Conservation (phyloP, 805 yeast genomes). For the Maudiozyma barnettii region DNA sequence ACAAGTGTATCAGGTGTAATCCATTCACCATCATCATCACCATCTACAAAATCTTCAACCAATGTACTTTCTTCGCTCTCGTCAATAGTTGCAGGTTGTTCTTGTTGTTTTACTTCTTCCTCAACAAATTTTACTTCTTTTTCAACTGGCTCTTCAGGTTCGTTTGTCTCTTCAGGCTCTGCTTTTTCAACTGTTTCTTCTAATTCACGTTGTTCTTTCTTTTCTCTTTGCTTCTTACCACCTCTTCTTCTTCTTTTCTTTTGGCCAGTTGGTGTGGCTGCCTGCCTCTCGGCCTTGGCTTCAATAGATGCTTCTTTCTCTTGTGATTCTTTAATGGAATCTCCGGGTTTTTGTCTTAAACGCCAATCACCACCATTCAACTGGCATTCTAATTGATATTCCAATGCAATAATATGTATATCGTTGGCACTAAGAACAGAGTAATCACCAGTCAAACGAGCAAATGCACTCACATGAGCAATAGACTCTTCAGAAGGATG, state of each 20-base stretch:
- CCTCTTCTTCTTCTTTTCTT: conserved; percentile 47
- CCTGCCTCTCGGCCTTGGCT: neutral
- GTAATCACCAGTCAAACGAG: conserved; percentile 85
- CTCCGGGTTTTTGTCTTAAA: conserved; percentile 67
- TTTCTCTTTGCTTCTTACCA: conserved; percentile 54
- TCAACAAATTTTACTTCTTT: neutral
- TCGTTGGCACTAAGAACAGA: conserved; percentile 83
- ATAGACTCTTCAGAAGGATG: conserved; percentile 68
- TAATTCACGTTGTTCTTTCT: conserved; percentile 37
- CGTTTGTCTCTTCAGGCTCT: conserved; percentile 23
- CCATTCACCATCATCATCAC: conserved; percentile 84
- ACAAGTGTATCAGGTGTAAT: conserved; percentile 79
- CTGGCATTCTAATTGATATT: conserved; percentile 79
- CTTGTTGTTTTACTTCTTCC: neutral
- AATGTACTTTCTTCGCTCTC: conserved; percentile 4
- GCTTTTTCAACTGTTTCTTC: conserved; percentile 47
- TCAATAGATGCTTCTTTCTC: conserved; percentile 3
- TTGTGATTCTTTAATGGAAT: conserved; percentile 25
- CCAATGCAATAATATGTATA: conserved; percentile 82
- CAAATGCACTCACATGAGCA: conserved; percentile 60
- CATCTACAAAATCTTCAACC: conserved; percentile 34
- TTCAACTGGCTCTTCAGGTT: neutral
- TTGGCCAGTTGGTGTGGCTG: conserved; percentile 16
- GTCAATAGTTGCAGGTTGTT: conserved; percentile 1
- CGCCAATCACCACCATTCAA: conserved; percentile 59